Evolutionary conservation across 148 eudicot species (phyloP).

Genomic region (Euryodendron excelsum): DNA sequence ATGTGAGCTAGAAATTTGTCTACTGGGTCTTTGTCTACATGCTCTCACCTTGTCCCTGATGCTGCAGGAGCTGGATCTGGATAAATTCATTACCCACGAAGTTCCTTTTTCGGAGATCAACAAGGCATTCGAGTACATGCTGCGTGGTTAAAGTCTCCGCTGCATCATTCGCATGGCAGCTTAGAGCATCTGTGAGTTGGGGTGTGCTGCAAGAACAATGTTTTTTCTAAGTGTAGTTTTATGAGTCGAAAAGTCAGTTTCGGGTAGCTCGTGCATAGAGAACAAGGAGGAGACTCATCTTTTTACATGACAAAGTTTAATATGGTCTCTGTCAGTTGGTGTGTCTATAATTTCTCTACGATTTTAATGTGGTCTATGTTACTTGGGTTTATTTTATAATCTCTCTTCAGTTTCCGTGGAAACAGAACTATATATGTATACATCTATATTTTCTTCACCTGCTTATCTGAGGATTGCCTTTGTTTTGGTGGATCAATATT

Average conservation of each 20-base stretch:
- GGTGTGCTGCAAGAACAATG: not conserved
- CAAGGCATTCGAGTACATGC: slow-evolving; percentile 43
- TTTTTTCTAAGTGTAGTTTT: not conserved
- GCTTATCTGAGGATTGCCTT: no score
- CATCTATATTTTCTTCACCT: no score
- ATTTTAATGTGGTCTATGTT: not conserved
- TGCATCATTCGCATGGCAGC: slow-evolving; percentile 39
- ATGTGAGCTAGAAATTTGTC: no score
- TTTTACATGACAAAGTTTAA: not conserved
- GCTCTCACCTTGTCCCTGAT: not conserved
- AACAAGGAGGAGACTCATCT: not conserved
- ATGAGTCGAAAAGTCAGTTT: not conserved
- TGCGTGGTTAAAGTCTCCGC: slow-evolving; percentile 37
- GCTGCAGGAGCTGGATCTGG: slow-evolving; percentile 35
- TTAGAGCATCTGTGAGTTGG: not conserved
- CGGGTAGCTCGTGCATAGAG: not conserved
- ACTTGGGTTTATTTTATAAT: not conserved
- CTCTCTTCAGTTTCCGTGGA: not conserved
- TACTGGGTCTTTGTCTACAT: no score
- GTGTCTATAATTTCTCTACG: not conserved
- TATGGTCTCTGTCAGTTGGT: not conserved
- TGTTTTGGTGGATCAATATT: no score
- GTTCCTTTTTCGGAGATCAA: slow-evolving; percentile 37
- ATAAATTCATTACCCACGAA: slow-evolving; percentile 37
- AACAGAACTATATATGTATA: no score